Evolutionary conservation across 2,329 filamentous ascomycete species (phyloP).

Genomic region (Pyrenochaeta sp.): DNA sequence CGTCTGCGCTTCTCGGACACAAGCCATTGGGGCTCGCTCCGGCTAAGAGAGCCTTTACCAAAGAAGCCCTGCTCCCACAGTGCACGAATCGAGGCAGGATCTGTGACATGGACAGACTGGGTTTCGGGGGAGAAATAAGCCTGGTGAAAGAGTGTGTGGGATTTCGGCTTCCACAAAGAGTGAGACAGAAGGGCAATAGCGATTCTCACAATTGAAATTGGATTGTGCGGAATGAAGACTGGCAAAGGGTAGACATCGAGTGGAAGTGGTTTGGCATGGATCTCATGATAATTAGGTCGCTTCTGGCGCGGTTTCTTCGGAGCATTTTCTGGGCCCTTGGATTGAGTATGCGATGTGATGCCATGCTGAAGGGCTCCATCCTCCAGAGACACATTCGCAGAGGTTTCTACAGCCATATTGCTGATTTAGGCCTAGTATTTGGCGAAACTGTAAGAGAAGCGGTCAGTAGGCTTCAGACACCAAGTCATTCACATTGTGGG

Average conservation of each 20-base stretch:
- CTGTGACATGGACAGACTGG: conserved; percentile 82
- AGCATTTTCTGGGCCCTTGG: conserved; percentile 23
- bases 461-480: conserved; percentile 11
- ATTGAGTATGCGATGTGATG: conserved; percentile 12
- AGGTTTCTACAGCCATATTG: conserved; percentile 22
- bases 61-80: conserved; percentile 98
- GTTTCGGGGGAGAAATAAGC: conserved; percentile 85
- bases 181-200: conserved; percentile 79
- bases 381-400: conserved; percentile 13
- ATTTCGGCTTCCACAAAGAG: conserved; percentile 68
- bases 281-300: conserved; percentile 69
- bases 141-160: conserved; percentile 71
- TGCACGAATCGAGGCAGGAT: conserved; percentile 75
- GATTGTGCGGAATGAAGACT: conserved; percentile 89
- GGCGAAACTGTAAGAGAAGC: conserved; percentile 14
- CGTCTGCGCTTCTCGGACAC: conserved; percentile 78
- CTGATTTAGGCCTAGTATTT: conserved; percentile 7
- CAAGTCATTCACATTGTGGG: background rate
- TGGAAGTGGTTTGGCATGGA: conserved; percentile 83
- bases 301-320: conserved; percentile 38
- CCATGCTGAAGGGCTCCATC: conserved; percentile 11
- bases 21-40: conserved; percentile 94
- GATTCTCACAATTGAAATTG: conserved; percentile 83
- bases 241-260: conserved; percentile 84
- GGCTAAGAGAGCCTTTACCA: conserved; percentile 89